A percentile compares a stretch with the other conserved stretches of the same genome.
These are phyloP conservation scores for Colletotrichum tropicale DNA, from an alignment of 2,329 filamentous ascomycete species.

Conservation along the genomic window DNA sequence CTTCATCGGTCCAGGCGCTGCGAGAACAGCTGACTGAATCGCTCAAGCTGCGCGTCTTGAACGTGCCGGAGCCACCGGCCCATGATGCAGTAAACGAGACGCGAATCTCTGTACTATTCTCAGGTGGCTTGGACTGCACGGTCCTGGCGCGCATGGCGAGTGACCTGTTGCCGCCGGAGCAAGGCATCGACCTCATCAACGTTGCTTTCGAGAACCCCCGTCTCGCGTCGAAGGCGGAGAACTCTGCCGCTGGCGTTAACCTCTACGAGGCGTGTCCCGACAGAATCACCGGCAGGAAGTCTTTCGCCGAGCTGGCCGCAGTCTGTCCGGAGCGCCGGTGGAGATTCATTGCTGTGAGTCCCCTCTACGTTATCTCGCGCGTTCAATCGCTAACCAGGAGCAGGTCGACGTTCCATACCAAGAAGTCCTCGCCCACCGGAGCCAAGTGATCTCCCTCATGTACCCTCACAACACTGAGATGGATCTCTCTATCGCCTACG, in stretches of 20 bases:
- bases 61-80: constrained; percentile 65
- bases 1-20: constrained; percentile 58
- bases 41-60: constrained; percentile 65
- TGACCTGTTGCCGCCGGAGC: constrained; percentile 70
- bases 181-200: constrained; percentile 87
- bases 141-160: constrained; percentile 82
- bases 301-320: constrained; percentile 73
- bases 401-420: constrained; percentile 81
- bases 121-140: constrained; percentile 92
- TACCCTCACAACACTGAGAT: constrained; percentile 97
- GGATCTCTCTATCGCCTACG: constrained; percentile 93
- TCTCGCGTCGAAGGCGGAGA: constrained; percentile 56
- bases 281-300: constrained; percentile 81
- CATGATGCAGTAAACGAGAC: constrained; percentile 37
- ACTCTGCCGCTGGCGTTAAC: constrained; percentile 29
- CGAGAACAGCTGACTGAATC: constrained; percentile 62
- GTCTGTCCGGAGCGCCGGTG: constrained; percentile 75
- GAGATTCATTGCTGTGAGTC: constrained; percentile 77
- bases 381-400: not conserved
- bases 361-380: not conserved
- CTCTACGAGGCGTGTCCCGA: constrained; percentile 89
- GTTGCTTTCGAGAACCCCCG: constrained; percentile 96
- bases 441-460: constrained; percentile 77
- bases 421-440: constrained; percentile 72
- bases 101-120: constrained; percentile 83